Base-by-base conservation (phyloP, 2,329 filamentous ascomycete species). In the Exophiala alcalophila region DNA sequence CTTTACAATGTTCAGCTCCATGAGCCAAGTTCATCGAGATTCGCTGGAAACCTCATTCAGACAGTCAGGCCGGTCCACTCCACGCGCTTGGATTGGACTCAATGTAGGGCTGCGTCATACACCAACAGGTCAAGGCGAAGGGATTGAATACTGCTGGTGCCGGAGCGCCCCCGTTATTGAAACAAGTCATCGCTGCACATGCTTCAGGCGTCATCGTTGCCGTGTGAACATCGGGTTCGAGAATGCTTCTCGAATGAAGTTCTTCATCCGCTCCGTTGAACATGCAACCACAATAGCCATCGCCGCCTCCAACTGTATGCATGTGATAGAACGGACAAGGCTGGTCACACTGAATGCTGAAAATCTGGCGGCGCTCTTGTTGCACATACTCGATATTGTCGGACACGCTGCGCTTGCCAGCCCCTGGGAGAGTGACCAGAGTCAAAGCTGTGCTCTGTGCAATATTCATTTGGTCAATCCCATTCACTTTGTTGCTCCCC, bases 161-260 rank as follows among this genome's bases (percentile, higher is more conserved):
- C 19, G 52, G 28, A 19, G 40, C 35, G 19, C 43, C 40, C 11
- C 35, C 44, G 19, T 48, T 45, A 23, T 44, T 45, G 39, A 46
- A 52, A 37, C 54, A 57, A 9, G 18, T 45, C 38, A 57, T 57
- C 5, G 45, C 47, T 21, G 38, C 44, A 43, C 54, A 57, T 31
- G 50, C 52, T 16, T 53, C 50, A 6, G 21, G 30, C 4, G 52
- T 42, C 50, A 57, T 53, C 18, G 37, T 52, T 2, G 50, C 46
- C 41, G 35, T 50, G 27, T 49, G 31, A 15, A 46, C 21, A 18
- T 51, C 36, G 9, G 46, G 51, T 18, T 43, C 38, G 18, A 29
- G 30, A 5, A 56, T 18, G n/a, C 25, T 38, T 25, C 52, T 30
- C 11, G 25, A 18, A 12, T 29, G n/a, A 9, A 52, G 24, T 36